Evolutionary conservation across 2,329 filamentous ascomycete genomes (phyloP).

Genomic region (Aspergillus awamori): DNA sequence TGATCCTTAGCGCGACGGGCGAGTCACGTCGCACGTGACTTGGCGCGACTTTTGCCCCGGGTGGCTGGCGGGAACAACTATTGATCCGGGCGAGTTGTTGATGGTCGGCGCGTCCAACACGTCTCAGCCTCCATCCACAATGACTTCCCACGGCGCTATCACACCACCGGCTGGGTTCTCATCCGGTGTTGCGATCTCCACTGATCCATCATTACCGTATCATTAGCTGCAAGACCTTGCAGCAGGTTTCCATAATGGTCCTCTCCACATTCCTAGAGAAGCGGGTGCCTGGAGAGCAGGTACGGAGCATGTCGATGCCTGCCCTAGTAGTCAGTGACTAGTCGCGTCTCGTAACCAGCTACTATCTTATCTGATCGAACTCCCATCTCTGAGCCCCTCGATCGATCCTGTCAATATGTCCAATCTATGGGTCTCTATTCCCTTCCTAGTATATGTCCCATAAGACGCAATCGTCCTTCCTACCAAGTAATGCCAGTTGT

Average conservation of each 20-base stretch:
- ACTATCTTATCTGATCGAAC: conserved; percentile 12
- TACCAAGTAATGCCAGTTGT: not conserved
- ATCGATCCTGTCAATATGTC: not conserved
- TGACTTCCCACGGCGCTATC: conserved; percentile 13
- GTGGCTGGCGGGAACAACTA: conserved; percentile 20
- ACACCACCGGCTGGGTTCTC: conserved; percentile 20
- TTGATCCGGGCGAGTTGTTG: conserved; percentile 13
- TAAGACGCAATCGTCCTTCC: too few relatives aligned
- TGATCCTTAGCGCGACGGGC: conserved; percentile 43
- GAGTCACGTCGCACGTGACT: conserved; percentile 45
- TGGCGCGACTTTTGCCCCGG: conserved; percentile 31
- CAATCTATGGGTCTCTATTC: not conserved
- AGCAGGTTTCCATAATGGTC: not conserved
- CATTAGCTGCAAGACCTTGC: not conserved
- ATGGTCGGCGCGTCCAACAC: conserved; percentile 8
- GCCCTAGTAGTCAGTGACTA: not conserved
- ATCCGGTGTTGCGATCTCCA: conserved; percentile 23
- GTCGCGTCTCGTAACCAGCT: not conserved
- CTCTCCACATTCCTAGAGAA: conserved; percentile 6
- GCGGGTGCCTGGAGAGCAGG: not conserved
- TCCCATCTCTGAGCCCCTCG: not conserved
- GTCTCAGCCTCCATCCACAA: not conserved
- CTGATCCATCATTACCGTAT: conserved; percentile 8
- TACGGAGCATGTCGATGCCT: not conserved
- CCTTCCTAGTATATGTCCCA: too few relatives aligned